A percentile compares a stretch with the other conserved stretches of the same genome.
phyloP scores from a whole-genome alignment of 2,329 filamentous ascomycete genomes.

The Talaromyces marneffei region DNA sequence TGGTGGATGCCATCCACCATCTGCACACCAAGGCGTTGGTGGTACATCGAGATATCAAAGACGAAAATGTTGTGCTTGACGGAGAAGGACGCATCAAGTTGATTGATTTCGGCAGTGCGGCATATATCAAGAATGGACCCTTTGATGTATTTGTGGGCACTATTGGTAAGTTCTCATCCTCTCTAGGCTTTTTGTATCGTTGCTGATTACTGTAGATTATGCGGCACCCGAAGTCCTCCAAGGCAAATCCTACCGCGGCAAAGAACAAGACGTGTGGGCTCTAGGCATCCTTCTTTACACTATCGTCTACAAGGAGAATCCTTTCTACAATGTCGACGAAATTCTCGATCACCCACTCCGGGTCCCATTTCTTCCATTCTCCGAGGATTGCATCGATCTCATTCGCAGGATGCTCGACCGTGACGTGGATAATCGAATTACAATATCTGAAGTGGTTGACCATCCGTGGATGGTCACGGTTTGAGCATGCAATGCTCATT shows the following conservation, averaged over 20 bases:
- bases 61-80: slow-evolving; percentile 95
- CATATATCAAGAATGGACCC: slow-evolving; percentile 95
- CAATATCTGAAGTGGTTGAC: slow-evolving; percentile 80
- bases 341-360: slow-evolving; percentile 96
- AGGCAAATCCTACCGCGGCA: slow-evolving; percentile 84
- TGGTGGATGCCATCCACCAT: slow-evolving; percentile 82
- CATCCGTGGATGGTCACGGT: slow-evolving; percentile 66
- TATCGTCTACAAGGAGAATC: slow-evolving; percentile 99
- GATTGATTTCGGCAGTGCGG: slow-evolving; percentile 96
- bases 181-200: background rate
- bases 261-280: slow-evolving; percentile 98
- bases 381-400: slow-evolving; percentile 87
- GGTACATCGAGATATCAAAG: slow-evolving; percentile 97
- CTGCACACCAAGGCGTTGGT: slow-evolving; percentile 85
- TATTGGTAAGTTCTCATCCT: slow-evolving; percentile 62
- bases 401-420: slow-evolving; percentile 89
- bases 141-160: slow-evolving; percentile 99
- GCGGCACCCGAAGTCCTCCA: slow-evolving; percentile 96
- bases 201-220: slow-evolving; percentile 62
- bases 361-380: slow-evolving; percentile 61
- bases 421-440: slow-evolving; percentile 73
- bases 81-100: slow-evolving; percentile 93
- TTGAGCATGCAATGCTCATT: background rate
- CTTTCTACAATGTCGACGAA: slow-evolving; percentile 97
- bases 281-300: slow-evolving; percentile 95